Evolutionary conservation across 495 filamentous ascomycete genomes (phyloP).

Genomic region (Aspergillus sclerotioniger): DNA sequence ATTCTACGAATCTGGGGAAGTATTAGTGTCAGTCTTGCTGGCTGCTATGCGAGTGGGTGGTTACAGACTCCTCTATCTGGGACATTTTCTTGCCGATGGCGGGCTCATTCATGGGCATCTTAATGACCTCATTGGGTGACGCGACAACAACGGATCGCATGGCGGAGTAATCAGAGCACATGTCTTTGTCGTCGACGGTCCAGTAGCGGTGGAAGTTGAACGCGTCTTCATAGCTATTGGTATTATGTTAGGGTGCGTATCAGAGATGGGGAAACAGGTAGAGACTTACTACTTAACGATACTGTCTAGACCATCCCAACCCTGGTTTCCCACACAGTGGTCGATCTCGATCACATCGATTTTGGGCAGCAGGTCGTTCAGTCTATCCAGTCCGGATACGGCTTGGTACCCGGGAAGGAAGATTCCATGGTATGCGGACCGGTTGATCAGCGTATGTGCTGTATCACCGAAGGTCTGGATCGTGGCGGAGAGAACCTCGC

Average conservation of each 20-base stretch:
- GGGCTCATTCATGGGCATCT: conserved; percentile 86
- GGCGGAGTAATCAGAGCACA: conserved; percentile 72
- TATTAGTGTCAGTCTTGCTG: not conserved
- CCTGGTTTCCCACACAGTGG: conserved; percentile 81
- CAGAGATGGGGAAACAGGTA: conserved; percentile 2
- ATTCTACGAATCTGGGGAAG: conserved; percentile 49
- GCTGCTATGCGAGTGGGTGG: not conserved
- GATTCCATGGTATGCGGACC: conserved; percentile 54
- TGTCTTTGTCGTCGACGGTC: conserved; percentile 71
- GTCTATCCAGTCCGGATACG: conserved; percentile 28
- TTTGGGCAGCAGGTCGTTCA: conserved; percentile 42
- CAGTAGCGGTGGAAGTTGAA: conserved; percentile 80
- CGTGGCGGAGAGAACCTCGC: conserved; percentile 58
- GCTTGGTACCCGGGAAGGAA: conserved; percentile 69
- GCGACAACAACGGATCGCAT: conserved; percentile 72
- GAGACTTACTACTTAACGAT: conserved; percentile 57
- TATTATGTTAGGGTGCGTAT: not conserved
- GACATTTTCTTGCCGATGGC: conserved; percentile 65
- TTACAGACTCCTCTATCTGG: conserved; percentile 69
- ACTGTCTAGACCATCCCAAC: conserved; percentile 67
- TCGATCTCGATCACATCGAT: conserved; percentile 63
- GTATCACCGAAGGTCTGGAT: conserved; percentile 77
- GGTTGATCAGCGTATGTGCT: conserved; percentile 70
- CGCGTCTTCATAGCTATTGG: conserved; percentile 59
- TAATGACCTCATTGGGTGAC: conserved; percentile 61